Evolutionary conservation across 495 filamentous ascomycete species (phyloP), one percentile per base, ranked within the genome.

Genomic region (Cryomyces minteri): DNA sequence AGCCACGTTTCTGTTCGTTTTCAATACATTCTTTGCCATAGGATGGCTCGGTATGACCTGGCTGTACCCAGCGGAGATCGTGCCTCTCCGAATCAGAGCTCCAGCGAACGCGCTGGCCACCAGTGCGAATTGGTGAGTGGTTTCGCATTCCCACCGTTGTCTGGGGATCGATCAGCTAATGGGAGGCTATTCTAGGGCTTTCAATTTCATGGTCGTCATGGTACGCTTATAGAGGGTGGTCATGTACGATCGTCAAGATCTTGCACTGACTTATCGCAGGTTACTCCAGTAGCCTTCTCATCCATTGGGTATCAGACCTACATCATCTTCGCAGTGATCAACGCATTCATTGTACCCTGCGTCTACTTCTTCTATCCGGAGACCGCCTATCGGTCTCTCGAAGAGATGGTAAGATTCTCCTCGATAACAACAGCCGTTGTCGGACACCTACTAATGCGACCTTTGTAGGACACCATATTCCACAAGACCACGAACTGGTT

Each of bases 311-410:
- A 58, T 34, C 45, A 55, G 28, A 64, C 61, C 1, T 64, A 62
- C 54, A 49, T 61, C 40, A 58, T 64, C 32, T 64, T 64, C 45
- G 55, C 54, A 18, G 53, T 54, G 1, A 53, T 56, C 48, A 70
- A 71, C 32, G 66, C 67, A 9, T 60, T 60, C 43, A 67, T 73
- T 39, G 59, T 65, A 7, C 57, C 60, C 0, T 62, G 54, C 4
- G 72, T 76, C 8, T 77, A 74, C 58, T 72, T 76, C 49, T 68
- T 78, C 56, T 77, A 71, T 51, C 74, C 74, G 0, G 74, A 79
- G 55, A 76, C 73, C 4, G 60, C 66, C 1, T 68, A 70, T 40
- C 66, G 72, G 5, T 68, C 62, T n/a, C 57, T 79, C 6, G 74
- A 77, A 47, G 71, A 72, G n/a, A 76, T 74, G 51, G 18, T 25